Evolutionary conservation across 2,329 filamentous ascomycete species (phyloP), one percentile per base, ranked within the genome.

Genomic region (Colletotrichum sp.): DNA sequence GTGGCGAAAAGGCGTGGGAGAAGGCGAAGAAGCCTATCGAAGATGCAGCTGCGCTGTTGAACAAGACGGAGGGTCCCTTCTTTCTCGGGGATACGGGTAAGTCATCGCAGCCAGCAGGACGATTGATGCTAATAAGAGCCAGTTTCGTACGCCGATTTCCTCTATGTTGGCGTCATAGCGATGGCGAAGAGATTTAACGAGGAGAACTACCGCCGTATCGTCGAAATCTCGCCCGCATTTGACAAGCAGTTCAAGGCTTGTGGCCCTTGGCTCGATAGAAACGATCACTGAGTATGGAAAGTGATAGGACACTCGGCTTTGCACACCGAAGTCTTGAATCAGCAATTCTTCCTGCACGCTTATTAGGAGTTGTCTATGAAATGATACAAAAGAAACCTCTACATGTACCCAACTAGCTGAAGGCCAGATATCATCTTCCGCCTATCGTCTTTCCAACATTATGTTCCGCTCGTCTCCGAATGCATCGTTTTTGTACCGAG

Each of bases 21-120:
- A 81, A 82, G 0, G 88, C 87, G 0, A 82, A 85, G 73, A 80
- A 83, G 2, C 65, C 77, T 4, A 24, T 89, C 10, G 78, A 78
- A 9, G 81, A 84, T 61, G 78, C 85, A 2, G 86, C 87, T 64
- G 85, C 81, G 3, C 78, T 91, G 70, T 79, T 94, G 77, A 88
- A 88, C 78, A 89, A 92, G 82, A 89, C 89, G 48, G 86, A 88
- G 0, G 93, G 93, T 0, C 90, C 91, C 0, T 94, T 91, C 80
- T 91, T 94, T 70, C 65, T 90, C 76, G 93, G 93, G 0, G 83
- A 88, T 62, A 87, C 26, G 86, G 75, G 84, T 88, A 6, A 87
- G 86, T 21, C n/a, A 28, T 21, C 9, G 5, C 3, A 3, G 8
- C 13, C 13, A 3, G 3, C 15, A n/a, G 21, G 18, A 24, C 2